These are phyloP conservation scores for Rhexocercosporidium sp. DNA, from an alignment of 2,329 filamentous ascomycete genomes.

Conservation along the genomic window DNA sequence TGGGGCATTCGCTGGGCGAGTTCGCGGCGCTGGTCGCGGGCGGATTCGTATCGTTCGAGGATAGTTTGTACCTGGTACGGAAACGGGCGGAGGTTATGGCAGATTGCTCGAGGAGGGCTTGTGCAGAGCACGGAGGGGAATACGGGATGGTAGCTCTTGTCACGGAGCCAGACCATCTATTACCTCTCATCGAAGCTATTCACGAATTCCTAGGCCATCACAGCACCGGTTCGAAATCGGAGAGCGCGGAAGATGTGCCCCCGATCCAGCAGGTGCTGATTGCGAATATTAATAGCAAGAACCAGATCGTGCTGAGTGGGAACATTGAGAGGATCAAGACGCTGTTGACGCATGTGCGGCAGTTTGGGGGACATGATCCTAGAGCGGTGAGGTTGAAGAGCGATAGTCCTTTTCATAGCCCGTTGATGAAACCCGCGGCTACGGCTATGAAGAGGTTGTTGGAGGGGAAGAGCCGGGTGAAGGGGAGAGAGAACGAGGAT, in stretches of 20 bases:
- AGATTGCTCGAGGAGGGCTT: slow-evolving; percentile 70
- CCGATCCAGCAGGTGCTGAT: slow-evolving; percentile 87
- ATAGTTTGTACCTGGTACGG: slow-evolving; percentile 79
- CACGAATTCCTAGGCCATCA: slow-evolving; percentile 78
- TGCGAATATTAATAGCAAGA: slow-evolving; percentile 94
- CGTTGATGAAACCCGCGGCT: slow-evolving; percentile 86
- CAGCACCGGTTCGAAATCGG: slow-evolving; percentile 67
- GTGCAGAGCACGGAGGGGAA: slow-evolving; percentile 72
- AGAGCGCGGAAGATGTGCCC: slow-evolving; percentile 70
- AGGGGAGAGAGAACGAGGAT: slow-evolving; percentile 60
- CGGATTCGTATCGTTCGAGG: slow-evolving; percentile 77
- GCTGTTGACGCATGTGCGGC: slow-evolving; percentile 81
- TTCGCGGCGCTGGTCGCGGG: slow-evolving; percentile 89
- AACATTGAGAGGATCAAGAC: slow-evolving; percentile 82
- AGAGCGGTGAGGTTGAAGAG: slow-evolving; percentile 85
- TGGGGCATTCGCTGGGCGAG: slow-evolving; percentile 92
- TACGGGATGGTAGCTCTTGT: slow-evolving; percentile 96
- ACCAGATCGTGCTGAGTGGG: slow-evolving; percentile 93
- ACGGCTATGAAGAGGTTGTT: slow-evolving; percentile 74
- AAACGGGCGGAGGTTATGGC: slow-evolving; percentile 84
- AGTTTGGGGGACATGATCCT: slow-evolving; percentile 91
- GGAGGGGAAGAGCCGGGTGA: slow-evolving; percentile 59
- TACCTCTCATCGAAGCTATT: slow-evolving; percentile 72
- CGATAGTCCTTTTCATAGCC: slow-evolving; percentile 89
- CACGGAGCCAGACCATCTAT: slow-evolving; percentile 80